A percentile compares a stretch with the other conserved stretches of the same genome.
These are phyloP conservation scores for Aspergillus conjunctus DNA, from an alignment of 495 filamentous ascomycete species.

Conservation along the genomic window DNA sequence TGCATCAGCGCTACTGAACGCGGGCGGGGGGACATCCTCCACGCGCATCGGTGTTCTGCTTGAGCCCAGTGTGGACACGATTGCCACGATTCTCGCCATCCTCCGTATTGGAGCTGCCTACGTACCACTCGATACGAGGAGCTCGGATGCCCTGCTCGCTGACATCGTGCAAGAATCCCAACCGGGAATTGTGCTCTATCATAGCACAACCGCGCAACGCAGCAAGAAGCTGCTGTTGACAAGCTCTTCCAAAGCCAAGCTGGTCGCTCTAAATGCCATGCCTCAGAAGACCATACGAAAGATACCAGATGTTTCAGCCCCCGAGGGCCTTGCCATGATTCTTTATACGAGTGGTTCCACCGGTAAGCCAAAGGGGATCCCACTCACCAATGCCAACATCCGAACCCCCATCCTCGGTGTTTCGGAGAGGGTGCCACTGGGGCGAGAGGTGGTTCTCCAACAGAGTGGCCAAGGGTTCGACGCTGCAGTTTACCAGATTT, in stretches of 20 bases:
- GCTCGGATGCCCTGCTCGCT: not conserved
- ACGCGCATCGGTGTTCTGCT: too few species aligned
- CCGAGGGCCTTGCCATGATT: conserved; percentile 25
- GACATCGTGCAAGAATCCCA: conserved; percentile 7
- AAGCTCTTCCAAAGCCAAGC: too few species aligned
- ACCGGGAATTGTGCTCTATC: not conserved
- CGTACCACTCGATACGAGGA: conserved; percentile 50
- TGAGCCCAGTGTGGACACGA: conserved; percentile 49
- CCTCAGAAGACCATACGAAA: too few species aligned
- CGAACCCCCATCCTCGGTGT: conserved; percentile 34
- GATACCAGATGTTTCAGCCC: conserved; percentile 20
- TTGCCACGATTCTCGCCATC: conserved; percentile 56
- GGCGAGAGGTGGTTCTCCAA: conserved; percentile 39
- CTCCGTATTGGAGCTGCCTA: conserved; percentile 51
- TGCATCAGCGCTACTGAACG: too few species aligned
- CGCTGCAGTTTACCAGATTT: conserved; percentile 36
- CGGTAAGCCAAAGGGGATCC: conserved; percentile 42
- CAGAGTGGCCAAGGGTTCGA: conserved; percentile 49
- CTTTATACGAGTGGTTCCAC: conserved; percentile 49
- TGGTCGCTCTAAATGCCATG: too few species aligned
- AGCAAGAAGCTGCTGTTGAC: too few species aligned
- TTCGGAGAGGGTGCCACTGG: conserved; percentile 23
- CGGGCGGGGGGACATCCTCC: too few species aligned
- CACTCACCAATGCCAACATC: conserved; percentile 34
- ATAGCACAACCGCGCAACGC: conserved; percentile 2